Conservation (phyloP, 805 yeast species). For the Ascoidea tarda region DNA sequence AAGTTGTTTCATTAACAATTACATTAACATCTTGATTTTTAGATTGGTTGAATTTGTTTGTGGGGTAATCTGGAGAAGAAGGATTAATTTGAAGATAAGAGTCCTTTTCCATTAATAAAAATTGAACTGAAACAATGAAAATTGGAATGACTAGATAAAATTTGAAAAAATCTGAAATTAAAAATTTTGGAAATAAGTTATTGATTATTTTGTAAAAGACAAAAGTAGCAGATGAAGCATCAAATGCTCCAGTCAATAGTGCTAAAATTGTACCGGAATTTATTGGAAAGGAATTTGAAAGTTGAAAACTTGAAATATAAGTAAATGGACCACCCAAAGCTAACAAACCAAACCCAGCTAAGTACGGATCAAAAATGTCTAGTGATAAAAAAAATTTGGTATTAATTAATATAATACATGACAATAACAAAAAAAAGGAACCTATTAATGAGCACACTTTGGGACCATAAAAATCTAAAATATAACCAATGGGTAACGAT, state of each 20-base stretch:
- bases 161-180: constrained; percentile 41
- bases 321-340: constrained; percentile 94
- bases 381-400: constrained; percentile 18
- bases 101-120: constrained; percentile 67
- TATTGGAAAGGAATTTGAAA: constrained; percentile 76
- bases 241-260: constrained; percentile 81
- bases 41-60: background rate
- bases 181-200: constrained; percentile 18
- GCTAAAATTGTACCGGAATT: constrained; percentile 75
- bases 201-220: constrained; percentile 59
- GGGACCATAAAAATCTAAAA: constrained; percentile 78
- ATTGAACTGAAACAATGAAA: constrained; percentile 62
- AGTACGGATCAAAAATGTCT: constrained; percentile 41
- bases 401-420: constrained; percentile 32
- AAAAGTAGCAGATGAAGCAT: constrained; percentile 82
- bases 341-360: constrained; percentile 57
- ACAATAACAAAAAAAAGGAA: constrained; percentile 39
- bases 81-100: constrained; percentile 31
- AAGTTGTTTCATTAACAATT: constrained; percentile 1
- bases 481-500: constrained; percentile 71
- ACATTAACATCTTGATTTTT: background rate
- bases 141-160: constrained; percentile 60
- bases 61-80: background rate
- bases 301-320: constrained; percentile 79
- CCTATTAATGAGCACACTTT: constrained; percentile 68